Percentiles rank a stretch among this genome's conserved stretches.
These are phyloP conservation scores for Wallacemonas sp. DNA, from an alignment of 208 protist species.

Conservation along the genomic window DNA sequence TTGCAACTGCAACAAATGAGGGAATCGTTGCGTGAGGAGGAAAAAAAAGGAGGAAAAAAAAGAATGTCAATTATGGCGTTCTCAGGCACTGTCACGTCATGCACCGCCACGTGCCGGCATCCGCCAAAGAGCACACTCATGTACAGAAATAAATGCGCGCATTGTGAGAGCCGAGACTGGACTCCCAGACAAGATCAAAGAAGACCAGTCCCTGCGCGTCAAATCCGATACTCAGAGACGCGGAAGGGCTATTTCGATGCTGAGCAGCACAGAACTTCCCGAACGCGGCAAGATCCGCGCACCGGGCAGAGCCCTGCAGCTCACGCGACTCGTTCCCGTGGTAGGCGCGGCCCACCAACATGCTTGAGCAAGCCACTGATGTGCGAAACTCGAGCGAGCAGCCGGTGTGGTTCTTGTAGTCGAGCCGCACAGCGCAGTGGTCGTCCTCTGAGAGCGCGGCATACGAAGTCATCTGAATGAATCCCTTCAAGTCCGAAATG, in stretches of 20 bases:
- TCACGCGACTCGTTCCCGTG: conserved; percentile 16
- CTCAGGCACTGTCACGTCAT: too few relatives aligned
- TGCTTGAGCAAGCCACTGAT: conserved; percentile 35
- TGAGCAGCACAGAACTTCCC: conserved; percentile 28
- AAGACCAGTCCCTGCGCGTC: conserved; percentile 21
- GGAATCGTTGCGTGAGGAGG: background rate
- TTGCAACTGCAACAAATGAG: conserved; percentile 1
- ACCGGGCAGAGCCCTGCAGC: conserved; percentile 40
- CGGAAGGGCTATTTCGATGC: background rate
- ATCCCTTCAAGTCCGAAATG: conserved; percentile 49
- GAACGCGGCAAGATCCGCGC: conserved; percentile 54
- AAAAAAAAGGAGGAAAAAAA: conserved; percentile 5
- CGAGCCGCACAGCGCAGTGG: conserved; percentile 23
- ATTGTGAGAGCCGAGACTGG: conserved; percentile 5
- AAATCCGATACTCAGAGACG: conserved; percentile 12
- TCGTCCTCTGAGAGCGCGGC: conserved; percentile 43
- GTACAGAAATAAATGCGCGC: conserved; percentile 14
- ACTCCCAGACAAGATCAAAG: conserved; percentile 13
- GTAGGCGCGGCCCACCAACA: conserved; percentile 20
- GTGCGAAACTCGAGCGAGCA: conserved; percentile 17
- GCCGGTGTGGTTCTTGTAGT: conserved; percentile 1
- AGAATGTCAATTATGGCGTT: background rate
- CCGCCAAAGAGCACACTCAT: too few relatives aligned
- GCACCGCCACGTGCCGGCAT: too few relatives aligned
- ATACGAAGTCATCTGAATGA: conserved; percentile 50